A percentile compares a stretch with the other conserved stretches of the same genome.
Evolutionary conservation across 305 asterid species (phyloP).

Genomic region (Fraxinus sp.): DNA sequence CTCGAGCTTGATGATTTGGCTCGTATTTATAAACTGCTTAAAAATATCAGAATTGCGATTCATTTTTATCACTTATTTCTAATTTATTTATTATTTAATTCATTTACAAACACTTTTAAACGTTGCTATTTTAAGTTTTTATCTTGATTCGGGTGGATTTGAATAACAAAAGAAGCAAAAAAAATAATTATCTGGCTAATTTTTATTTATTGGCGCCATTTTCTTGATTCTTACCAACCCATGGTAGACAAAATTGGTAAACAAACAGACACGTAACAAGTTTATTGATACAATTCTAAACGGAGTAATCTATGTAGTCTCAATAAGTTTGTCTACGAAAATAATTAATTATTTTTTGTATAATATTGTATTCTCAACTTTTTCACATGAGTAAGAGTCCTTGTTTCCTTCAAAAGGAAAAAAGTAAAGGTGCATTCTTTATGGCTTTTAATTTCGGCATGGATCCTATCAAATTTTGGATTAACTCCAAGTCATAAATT

Average conservation of each 20-base stretch:
- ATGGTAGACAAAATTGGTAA: neutral
- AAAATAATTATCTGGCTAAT: neutral
- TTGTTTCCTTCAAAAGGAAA: neutral
- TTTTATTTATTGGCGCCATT: neutral
- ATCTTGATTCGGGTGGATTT: neutral
- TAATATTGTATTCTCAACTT: constrained; percentile 8
- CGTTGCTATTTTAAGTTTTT: neutral
- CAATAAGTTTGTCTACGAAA: neutral
- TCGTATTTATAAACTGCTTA: no score
- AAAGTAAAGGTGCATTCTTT: neutral
- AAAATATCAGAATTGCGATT: no score
- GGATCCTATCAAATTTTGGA: constrained; percentile 14
- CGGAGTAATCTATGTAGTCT: neutral
- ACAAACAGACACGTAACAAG: neutral
- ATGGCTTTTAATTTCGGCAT: constrained; percentile 13
- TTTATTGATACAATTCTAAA: neutral
- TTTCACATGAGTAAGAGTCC: constrained; percentile 6
- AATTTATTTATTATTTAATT: no score
- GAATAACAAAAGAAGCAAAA: neutral
- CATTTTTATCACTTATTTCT: no score
- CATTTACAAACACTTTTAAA: no score
- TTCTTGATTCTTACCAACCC: neutral
- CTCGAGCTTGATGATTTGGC: neutral
- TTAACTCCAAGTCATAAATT: neutral
- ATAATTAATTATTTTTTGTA: neutral